Evolutionary conservation across 768 basidiomycete species (phyloP), one percentile per base, ranked within the genome.

Genomic region (Hygrocybe coccinea): DNA sequence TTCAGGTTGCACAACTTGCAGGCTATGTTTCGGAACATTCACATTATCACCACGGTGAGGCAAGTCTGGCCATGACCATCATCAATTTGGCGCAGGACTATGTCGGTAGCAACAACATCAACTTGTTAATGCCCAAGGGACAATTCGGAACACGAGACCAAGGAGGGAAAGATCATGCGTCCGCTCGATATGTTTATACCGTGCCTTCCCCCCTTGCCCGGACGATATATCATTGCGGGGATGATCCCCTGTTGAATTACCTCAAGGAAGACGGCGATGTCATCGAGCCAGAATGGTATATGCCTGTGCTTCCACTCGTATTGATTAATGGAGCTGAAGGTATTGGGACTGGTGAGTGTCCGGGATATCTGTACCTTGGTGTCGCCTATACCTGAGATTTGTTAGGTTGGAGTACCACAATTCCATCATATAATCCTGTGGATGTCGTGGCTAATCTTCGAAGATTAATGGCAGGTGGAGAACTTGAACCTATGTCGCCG

Each of bases 81-180:
- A 81, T 99, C 72, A 89, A 88, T 64, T 75, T 98, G 58, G 95
- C 97, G 6, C 97, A 99, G 67, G 81, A 89, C 67, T 98, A 81
- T 62, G 93, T 98, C 29, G 97, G 97, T 10, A 89, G 87, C 64
- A 99, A 98, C 76, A 99, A 99, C 68, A 63, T 97, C 66, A 95
- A 94, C 68, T 68, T 98, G 52, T 75, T 99, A 44, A 64, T 78
- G 48, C 97, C 97, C 8, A 86, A 85, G 56, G 97, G 97, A 68
- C 95, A 97, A 73, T 99, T 89, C 71, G 95, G 95, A 71, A 97
- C 95, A 44, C 91, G 95, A 63, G 86, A 86, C 55, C 74, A 82
- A 68, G 97, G 95, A 50, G 95, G 95, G 37, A 97, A 97, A 74
- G 95, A 99, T 67, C 91, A 93, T 62, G 97, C 95, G 52, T 89